Evolutionary conservation across 2,329 filamentous ascomycete genomes (phyloP).

Genomic region (Botrytis porri): DNA sequence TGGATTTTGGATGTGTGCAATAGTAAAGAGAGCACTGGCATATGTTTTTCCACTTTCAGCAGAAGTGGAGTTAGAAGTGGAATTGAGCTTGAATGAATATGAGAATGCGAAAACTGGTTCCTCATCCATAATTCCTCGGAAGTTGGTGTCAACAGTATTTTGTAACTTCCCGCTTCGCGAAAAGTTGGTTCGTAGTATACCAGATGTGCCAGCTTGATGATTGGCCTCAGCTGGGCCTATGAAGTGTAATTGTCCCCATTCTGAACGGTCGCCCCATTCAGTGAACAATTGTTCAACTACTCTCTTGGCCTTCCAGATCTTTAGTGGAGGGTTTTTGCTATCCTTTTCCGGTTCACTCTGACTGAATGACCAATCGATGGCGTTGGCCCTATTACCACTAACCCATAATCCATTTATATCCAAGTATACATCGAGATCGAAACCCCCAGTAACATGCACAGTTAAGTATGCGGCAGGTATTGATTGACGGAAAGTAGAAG

Average conservation of each 20-base stretch:
- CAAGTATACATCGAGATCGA: slow-evolving; percentile 62
- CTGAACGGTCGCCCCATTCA: slow-evolving; percentile 69
- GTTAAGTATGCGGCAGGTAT: slow-evolving; percentile 75
- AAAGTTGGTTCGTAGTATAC: slow-evolving; percentile 64
- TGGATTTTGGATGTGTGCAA: slow-evolving; percentile 73
- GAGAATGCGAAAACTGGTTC: slow-evolving; percentile 82
- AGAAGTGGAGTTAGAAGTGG: slow-evolving; percentile 35
- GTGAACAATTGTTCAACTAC: slow-evolving; percentile 66
- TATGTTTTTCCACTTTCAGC: slow-evolving; percentile 31
- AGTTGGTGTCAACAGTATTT: slow-evolving; percentile 64
- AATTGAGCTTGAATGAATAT: slow-evolving; percentile 56
- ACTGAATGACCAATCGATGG: slow-evolving; percentile 67
- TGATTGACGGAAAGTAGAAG: slow-evolving; percentile 36
- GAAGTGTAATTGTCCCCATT: slow-evolving; percentile 82
- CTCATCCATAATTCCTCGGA: slow-evolving; percentile 69
- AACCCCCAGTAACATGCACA: slow-evolving; percentile 64
- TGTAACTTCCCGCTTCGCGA: slow-evolving; percentile 62
- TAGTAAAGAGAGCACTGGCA: slow-evolving; percentile 68
- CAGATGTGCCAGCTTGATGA: slow-evolving; percentile 70
- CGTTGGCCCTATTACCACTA: slow-evolving; percentile 67
- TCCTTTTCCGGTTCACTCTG: slow-evolving; percentile 43
- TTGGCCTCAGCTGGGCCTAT: slow-evolving; percentile 64
- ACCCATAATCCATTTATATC: slow-evolving; percentile 79
- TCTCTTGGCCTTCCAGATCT: slow-evolving; percentile 65
- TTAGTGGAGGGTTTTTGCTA: slow-evolving; percentile 45